A percentile compares a stretch with the other conserved stretches of the same genome.
These are phyloP conservation scores for Cladosporium phlei DNA, from an alignment of 2,329 filamentous ascomycete species.

Conservation along the genomic window DNA sequence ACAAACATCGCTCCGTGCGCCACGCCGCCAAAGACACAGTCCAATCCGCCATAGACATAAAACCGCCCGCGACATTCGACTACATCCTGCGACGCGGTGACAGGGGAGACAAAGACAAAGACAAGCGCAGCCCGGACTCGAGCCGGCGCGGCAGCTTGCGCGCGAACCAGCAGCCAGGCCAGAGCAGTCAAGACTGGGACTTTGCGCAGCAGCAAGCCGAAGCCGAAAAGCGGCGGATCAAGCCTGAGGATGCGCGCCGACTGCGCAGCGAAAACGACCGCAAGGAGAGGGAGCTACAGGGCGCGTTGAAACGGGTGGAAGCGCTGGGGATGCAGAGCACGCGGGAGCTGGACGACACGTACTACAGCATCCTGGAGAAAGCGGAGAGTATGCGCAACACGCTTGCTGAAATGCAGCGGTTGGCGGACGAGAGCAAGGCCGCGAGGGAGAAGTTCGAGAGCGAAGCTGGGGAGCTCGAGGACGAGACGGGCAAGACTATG, in stretches of 20 bases:
- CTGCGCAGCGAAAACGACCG: conserved; percentile 36
- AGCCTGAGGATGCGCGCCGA: conserved; percentile 36
- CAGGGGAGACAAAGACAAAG: too few species aligned
- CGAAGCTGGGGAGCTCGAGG: conserved; percentile 43
- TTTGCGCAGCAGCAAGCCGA: conserved; percentile 19
- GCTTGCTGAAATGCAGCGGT: conserved; percentile 59
- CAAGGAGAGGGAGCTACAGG: conserved; percentile 37
- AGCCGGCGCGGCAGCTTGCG: conserved; percentile 24
- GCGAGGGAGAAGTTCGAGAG: conserved; percentile 44
- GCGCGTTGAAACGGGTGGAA: conserved; percentile 42
- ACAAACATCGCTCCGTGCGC: conserved; percentile 25
- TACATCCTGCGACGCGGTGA: conserved; percentile 34
- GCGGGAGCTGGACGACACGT: conserved; percentile 65
- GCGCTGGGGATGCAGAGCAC: conserved; percentile 57
- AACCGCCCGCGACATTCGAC: conserved; percentile 42
- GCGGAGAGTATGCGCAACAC: conserved; percentile 60
- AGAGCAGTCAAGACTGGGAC: conserved; percentile 16
- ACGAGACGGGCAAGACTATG: conserved; percentile 58
- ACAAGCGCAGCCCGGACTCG: conserved; percentile 23
- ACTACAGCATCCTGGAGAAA: conserved; percentile 68
- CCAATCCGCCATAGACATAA: conserved; percentile 42
- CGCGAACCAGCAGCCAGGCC: neutral
- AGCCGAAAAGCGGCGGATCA: conserved; percentile 26
- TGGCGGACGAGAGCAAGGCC: conserved; percentile 58
- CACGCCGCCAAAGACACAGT: conserved; percentile 36